Evolutionary conservation across 2,329 filamentous ascomycete genomes (phyloP).

Genomic region (Pseudogymnoascus sp.): DNA sequence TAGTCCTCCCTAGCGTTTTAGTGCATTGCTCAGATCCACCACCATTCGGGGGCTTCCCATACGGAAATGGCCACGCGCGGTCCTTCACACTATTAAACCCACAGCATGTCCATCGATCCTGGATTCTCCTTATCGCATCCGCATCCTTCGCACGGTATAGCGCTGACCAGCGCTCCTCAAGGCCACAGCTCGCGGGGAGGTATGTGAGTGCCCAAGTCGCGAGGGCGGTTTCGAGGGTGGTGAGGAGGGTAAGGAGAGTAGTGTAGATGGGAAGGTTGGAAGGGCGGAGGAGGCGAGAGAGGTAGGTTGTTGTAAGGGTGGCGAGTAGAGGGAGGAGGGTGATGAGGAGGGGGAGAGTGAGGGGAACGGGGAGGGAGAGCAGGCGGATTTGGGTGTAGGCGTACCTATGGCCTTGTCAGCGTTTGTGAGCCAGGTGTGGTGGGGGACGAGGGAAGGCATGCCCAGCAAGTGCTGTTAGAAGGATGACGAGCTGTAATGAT

Average conservation of each 20-base stretch:
- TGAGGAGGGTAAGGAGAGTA: slow-evolving; percentile 24
- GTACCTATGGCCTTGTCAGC: slow-evolving; percentile 17
- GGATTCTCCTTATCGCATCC: slow-evolving; percentile 47
- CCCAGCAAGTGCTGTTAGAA: slow-evolving; percentile 23
- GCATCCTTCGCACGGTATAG: slow-evolving; percentile 46
- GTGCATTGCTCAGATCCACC: slow-evolving; percentile 33
- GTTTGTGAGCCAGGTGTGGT: not conserved
- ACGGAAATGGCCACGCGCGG: slow-evolving; percentile 53
- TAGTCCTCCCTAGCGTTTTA: slow-evolving; percentile 36
- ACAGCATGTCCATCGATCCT: slow-evolving; percentile 59
- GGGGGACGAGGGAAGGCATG: slow-evolving; percentile 12
- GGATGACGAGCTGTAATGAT: slow-evolving; percentile 18
- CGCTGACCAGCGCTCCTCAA: slow-evolving; percentile 48
- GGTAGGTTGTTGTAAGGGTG: slow-evolving; percentile 19
- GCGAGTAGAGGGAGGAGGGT: slow-evolving; percentile 24
- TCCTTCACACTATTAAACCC: slow-evolving; percentile 51
- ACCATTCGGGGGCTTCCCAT: not conserved
- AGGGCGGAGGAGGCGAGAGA: not conserved
- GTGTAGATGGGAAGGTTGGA: slow-evolving; percentile 15
- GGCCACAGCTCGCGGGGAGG: slow-evolving; percentile 37
- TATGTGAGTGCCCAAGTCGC: slow-evolving; percentile 25
- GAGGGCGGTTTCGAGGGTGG: slow-evolving; percentile 27
- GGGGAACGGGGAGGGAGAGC: slow-evolving; percentile 24
- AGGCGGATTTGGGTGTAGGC: slow-evolving; percentile 22
- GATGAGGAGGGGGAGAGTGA: slow-evolving; percentile 23